These are phyloP conservation scores for Nadsonia commutata DNA, from an alignment of 1,139 yeast genomes.

Conservation along the genomic window DNA sequence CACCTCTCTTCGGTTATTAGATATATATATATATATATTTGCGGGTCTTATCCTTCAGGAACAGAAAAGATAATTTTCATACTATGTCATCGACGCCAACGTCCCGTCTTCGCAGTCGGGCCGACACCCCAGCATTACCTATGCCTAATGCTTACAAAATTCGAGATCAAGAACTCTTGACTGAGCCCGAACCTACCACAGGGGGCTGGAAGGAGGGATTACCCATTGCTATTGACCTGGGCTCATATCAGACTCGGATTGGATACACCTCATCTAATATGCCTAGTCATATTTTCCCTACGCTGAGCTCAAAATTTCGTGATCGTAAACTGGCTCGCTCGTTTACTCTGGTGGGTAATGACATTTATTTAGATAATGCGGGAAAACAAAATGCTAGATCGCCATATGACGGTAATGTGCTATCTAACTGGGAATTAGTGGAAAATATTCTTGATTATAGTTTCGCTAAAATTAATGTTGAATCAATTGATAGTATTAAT, in stretches of 20 bases:
- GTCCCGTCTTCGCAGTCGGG: neutral
- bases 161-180: slow-evolving; percentile 26
- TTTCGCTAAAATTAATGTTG: slow-evolving; percentile 53
- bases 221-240: slow-evolving; percentile 61
- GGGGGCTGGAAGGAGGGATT: slow-evolving; percentile 35
- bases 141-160: slow-evolving; percentile 37
- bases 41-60: too few relatives aligned
- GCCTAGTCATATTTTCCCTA: slow-evolving; percentile 60
- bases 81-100: neutral
- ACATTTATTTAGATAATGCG: slow-evolving; percentile 55
- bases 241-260: slow-evolving; percentile 52
- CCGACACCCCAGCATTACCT: slow-evolving; percentile 1
- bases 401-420: slow-evolving; percentile 76
- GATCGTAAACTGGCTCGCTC: slow-evolving; percentile 57
- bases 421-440: slow-evolving; percentile 85
- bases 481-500: slow-evolving; percentile 39
- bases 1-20: neutral
- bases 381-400: slow-evolving; percentile 54
- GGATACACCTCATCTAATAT: slow-evolving; percentile 42
- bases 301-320: slow-evolving; percentile 56
- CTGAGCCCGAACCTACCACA: slow-evolving; percentile 37
- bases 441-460: slow-evolving; percentile 76
- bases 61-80: slow-evolving; percentile 10
- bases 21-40: too few relatives aligned
- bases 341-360: slow-evolving; percentile 70